Conservation (phyloP, 495 filamentous ascomycete species). For the Penicillium malachiteum region DNA sequence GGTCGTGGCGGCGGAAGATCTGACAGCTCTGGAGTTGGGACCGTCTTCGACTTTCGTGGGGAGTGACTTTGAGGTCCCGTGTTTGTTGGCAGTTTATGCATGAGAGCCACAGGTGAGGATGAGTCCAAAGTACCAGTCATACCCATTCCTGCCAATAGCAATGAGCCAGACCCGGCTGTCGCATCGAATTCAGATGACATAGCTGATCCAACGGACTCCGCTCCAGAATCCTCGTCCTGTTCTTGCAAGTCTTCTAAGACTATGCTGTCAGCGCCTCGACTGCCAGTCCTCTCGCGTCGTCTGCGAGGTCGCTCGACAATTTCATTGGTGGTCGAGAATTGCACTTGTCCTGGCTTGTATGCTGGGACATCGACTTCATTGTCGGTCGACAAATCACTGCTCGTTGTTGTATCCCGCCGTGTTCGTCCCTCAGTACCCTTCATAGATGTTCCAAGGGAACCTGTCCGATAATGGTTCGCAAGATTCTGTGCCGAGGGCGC, state of each 20-base stretch:
- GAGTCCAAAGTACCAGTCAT: constrained; percentile 42
- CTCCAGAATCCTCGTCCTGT: constrained; percentile 60
- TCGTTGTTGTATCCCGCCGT: constrained; percentile 82
- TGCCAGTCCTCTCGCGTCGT: constrained; percentile 59
- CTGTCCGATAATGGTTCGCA: constrained; percentile 56
- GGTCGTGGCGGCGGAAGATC: constrained; percentile 91
- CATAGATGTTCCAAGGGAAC: constrained; percentile 74
- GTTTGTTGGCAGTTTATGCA: constrained; percentile 43
- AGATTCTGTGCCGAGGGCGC: constrained; percentile 52
- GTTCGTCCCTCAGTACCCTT: constrained; percentile 66
- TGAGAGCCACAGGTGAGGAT: constrained; percentile 45
- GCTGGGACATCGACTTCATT: constrained; percentile 74
- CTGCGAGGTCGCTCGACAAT: constrained; percentile 57
- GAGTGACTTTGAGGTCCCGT: constrained; percentile 46
- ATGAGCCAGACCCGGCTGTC: constrained; percentile 60
- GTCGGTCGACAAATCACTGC: constrained; percentile 89
- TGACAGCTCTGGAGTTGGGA: constrained; percentile 58
- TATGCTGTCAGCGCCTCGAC: constrained; percentile 40
- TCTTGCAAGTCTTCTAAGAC: constrained; percentile 42
- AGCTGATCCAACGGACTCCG: constrained; percentile 62
- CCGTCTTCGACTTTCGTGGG: constrained; percentile 56
- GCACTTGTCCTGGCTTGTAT: constrained; percentile 60
- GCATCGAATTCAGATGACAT: constrained; percentile 69
- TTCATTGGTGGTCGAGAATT: constrained; percentile 50
- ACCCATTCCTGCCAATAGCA: constrained; percentile 51